Evolutionary conservation across 768 basidiomycete genomes (phyloP), one percentile per base, ranked within the genome.

Genomic region (Tylopilus felleus): DNA sequence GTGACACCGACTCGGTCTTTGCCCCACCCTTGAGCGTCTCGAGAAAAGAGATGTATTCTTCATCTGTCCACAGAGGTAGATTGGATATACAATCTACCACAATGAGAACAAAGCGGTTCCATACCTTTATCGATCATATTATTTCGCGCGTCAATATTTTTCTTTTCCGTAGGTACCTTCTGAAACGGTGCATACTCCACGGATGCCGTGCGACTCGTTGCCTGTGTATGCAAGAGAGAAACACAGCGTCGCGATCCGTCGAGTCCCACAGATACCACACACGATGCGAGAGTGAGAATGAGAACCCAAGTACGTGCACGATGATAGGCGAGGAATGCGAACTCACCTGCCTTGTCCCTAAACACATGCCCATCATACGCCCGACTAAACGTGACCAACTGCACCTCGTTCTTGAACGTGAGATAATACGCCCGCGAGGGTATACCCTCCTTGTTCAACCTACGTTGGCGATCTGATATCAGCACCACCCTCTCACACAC

Each of bases 111-210:
- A 29, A 8, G 29, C 29, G 29, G 29, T 6, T 9, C 29, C n/a
- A n/a, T n/a, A 5, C n/a, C 65, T 73, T 90, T 84, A 60, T 95
- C 93, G 51, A 99, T 96, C 0, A 94, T 96, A 0, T 82, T 91
- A 60, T 85, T 86, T 22, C 93, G 77, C 35, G 80, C 80, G 63
- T 99, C 96, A 0, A 69, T 67, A 72, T 96, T 98, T 69, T 84
- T 85, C 70, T 88, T 84, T 56, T 79, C 77, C 0, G 79, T 65
- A 0, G 94, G 91, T 12, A 88, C 71, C 65, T 93, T 97, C 69
- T 93, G 94, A 58, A 88, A 91, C 5, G 94, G 93, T 0, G 97
- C 90, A 64, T 90, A 98, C 71, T 99, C 96, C 8, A 99, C 93
- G 5, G n/a, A 97, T 76, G 1, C 91, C 94, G 46, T 86, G 79